Percentiles rank a stretch among this genome's conserved stretches.
phyloP scores from a whole-genome alignment of 2,329 filamentous ascomycete genomes.

The Colletotrichum paranaense region DNA sequence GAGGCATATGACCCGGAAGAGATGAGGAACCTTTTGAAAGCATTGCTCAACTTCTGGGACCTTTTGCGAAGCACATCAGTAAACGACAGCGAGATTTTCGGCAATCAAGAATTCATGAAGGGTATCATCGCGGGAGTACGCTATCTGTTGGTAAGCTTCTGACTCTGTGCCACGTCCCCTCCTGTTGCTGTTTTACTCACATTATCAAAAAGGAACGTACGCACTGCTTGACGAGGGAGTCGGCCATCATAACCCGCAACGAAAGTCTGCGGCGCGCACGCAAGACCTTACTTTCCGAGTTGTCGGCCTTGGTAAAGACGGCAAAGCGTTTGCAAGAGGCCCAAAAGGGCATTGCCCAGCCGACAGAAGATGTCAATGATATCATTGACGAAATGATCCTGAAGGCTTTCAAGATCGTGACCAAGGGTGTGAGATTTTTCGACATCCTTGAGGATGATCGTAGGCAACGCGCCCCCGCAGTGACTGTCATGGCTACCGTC shows the following conservation, averaged over 20 bases:
- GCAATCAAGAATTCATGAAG: slow-evolving; percentile 93
- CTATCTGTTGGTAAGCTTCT: slow-evolving; percentile 80
- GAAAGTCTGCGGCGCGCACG: slow-evolving; percentile 82
- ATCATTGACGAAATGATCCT: slow-evolving; percentile 93
- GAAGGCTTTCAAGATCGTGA: slow-evolving; percentile 95
- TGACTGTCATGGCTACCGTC: slow-evolving; percentile 71
- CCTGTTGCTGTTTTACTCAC: not conserved
- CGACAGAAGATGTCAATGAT: slow-evolving; percentile 73
- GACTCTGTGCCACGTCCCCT: too few relatives aligned
- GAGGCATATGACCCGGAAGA: slow-evolving; percentile 91
- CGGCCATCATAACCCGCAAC: slow-evolving; percentile 77
- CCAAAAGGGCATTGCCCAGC: slow-evolving; percentile 61
- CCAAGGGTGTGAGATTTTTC: slow-evolving; percentile 87
- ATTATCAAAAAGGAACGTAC: slow-evolving; percentile 76
- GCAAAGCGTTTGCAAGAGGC: slow-evolving; percentile 86
- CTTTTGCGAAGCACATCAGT: slow-evolving; percentile 81
- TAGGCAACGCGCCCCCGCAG: slow-evolving; percentile 59
- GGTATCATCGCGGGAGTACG: slow-evolving; percentile 94
- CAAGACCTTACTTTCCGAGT: slow-evolving; percentile 88
- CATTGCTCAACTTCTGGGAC: slow-evolving; percentile 93
- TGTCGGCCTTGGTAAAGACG: slow-evolving; percentile 89
- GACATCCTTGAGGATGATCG: slow-evolving; percentile 82
- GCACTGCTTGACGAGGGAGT: slow-evolving; percentile 87
- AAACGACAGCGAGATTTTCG: slow-evolving; percentile 82
- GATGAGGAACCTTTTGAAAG: slow-evolving; percentile 86